Base-by-base conservation (phyloP, 805 yeast species). In the Ogataea henricii region DNA sequence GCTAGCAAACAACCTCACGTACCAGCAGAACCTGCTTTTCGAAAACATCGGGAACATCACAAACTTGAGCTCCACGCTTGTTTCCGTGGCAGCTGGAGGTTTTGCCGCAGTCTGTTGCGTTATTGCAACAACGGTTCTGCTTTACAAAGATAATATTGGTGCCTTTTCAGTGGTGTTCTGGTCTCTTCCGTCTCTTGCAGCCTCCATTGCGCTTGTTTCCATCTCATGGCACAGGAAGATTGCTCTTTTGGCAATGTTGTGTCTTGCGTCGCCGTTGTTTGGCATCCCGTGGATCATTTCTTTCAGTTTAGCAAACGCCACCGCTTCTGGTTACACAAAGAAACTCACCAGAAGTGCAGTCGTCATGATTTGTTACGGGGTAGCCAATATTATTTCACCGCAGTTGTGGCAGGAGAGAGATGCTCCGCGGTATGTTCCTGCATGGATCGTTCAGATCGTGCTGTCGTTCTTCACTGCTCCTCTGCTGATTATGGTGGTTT, bases 361-460 rank as follows among this genome's bases (percentile, higher is more conserved):
- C 49, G 63, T 73, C 22, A 71, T 79, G 78, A 60, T 71, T n/a
- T 70, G 70, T 18, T 79, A 75, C 47, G 67, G 77, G 47, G 52
- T 78, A 40, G 69, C 79, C 10, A 80, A 81, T 54, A 69, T 80
- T 30, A 72, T 79, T 27, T 73, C 82, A 4, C 83, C 85, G 2
- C 85, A 79, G 57, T 56, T 80, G 32, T 81, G 83, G 83, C 68
- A 70, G 56, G 66, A 53, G 6, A 63, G 56, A 18, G 77, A 75
- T 54, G 70, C 72, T 7, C 84, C 85, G 40, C 64, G 78, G 52
- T 76, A 72, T 53, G 46, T 59, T 26, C 72, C 76, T 4, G 77
- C 81, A 4, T 74, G 85, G 85, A 66, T 73, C 44, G 81, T 78
- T 9, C 85, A 79, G 55, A 76, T 80, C 42, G 81, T 78, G 8